Conservation (phyloP, 139 green algal genomes). For the Choricystis sp. region DNA sequence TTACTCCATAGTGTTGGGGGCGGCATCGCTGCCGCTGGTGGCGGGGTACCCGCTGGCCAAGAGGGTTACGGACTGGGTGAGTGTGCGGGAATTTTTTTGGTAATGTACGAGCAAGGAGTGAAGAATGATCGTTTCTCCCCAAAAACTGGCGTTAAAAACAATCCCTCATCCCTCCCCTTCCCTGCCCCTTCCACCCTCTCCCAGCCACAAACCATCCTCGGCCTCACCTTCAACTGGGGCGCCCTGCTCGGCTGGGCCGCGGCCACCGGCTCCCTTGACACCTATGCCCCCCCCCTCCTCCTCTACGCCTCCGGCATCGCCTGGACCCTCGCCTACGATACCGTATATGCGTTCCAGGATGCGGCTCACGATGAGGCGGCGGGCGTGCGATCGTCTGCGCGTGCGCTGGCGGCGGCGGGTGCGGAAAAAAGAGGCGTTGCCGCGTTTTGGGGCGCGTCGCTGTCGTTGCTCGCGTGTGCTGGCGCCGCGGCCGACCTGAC, state of each 20-base stretch:
- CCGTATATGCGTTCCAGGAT: slow-evolving; percentile 93
- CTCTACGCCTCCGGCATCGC: slow-evolving; percentile 62
- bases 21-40: slow-evolving; percentile 75
- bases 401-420: neutral
- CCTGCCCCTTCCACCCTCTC: neutral
- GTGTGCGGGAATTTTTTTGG: slow-evolving; percentile 3
- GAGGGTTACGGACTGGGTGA: slow-evolving; percentile 71
- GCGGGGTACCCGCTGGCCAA: slow-evolving; percentile 91
- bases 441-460: neutral
- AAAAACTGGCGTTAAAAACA: too few relatives aligned
- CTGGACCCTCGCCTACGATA: slow-evolving; percentile 98
- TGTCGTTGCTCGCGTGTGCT: neutral
- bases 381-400: neutral
- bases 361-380: neutral
- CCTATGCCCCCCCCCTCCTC: slow-evolving; percentile 47
- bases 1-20: slow-evolving; percentile 74
- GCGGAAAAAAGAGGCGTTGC: neutral
- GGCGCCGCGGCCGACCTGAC: neutral
- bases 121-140: too few relatives aligned
- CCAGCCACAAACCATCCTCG: slow-evolving; percentile 74
- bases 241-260: slow-evolving; percentile 83
- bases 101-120: too few relatives aligned
- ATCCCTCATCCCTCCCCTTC: slow-evolving; percentile 4
- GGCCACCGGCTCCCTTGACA: slow-evolving; percentile 47
- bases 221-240: slow-evolving; percentile 96